Evolutionary conservation across 2,329 filamentous ascomycete genomes (phyloP).

Genomic region (Penicillium oxalicum): DNA sequence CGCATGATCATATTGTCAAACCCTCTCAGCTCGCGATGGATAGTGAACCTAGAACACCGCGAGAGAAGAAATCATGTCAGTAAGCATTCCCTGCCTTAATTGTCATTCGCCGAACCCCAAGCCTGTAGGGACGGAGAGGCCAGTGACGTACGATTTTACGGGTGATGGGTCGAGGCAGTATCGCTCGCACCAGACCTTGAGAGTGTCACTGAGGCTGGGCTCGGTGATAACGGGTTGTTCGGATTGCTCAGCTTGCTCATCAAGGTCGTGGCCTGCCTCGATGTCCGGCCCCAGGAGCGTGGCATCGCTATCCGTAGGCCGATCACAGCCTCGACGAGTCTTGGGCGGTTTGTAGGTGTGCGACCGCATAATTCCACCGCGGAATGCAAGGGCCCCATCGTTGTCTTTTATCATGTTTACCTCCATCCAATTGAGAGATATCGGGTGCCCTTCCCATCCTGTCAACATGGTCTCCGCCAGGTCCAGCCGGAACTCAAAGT

Average conservation of each 20-base stretch:
- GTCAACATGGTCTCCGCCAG: constrained; percentile 20
- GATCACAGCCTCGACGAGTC: background rate
- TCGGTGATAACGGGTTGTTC: background rate
- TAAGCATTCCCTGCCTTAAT: no score
- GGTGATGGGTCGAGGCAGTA: constrained; percentile 31
- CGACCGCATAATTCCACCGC: constrained; percentile 16
- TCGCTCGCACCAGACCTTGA: constrained; percentile 30
- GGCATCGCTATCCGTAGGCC: constrained; percentile 11
- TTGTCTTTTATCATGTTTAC: constrained; percentile 10
- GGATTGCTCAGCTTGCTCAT: background rate
- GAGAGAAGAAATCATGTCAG: background rate
- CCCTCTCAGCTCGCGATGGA: constrained; percentile 27
- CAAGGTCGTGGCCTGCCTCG: background rate
- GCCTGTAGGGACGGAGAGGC: background rate
- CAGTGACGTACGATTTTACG: constrained; percentile 32
- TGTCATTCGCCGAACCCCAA: background rate
- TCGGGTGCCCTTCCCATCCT: constrained; percentile 14
- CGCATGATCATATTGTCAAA: constrained; percentile 25
- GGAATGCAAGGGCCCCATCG: constrained; percentile 10
- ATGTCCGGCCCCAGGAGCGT: constrained; percentile 8
- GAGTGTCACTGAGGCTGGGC: background rate
- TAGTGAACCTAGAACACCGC: constrained; percentile 23
- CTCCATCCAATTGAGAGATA: constrained; percentile 5
- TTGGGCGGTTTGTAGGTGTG: constrained; percentile 12
- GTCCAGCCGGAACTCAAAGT: constrained; percentile 19